Base-by-base conservation (phyloP, 2,329 filamentous ascomycete species). In the Neonectria magnoliae region DNA sequence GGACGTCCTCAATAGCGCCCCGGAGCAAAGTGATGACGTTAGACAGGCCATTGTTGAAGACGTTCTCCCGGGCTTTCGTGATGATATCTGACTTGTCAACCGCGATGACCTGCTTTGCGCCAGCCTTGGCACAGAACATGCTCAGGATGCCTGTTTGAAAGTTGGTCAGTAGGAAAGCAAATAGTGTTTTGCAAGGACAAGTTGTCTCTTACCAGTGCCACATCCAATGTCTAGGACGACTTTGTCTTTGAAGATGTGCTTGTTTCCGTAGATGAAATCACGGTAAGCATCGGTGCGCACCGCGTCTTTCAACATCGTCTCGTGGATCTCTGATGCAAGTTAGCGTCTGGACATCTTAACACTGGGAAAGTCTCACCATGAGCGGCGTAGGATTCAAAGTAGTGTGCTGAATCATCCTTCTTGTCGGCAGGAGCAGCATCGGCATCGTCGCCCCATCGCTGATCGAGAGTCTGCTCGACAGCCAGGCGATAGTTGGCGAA, bases 11-110 rank as follows among this genome's bases (percentile, higher is more conserved):
- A 65, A 98, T 92, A 75, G 93, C 93, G 41, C 95, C 94, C 68
- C 90, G 88, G 53, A 97, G 83, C 73, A 92, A 93, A 47, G 90
- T 93, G 74, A 98, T 93, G 25, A 85, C 84, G 72, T 90, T 84
- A 27, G 88, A 85, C 41, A 97, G 87, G 1, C 88, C 89, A 76
- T 98, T 98, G 76, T 89, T 88, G 78, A 91, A 93, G 41, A 97
- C 85, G 73, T 96, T 97, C 75, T 95, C 91, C 44, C 90, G 89
- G 5, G 94, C 94, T 76, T 94, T 94, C 75, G 92, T 84, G 73
- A 97, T 93, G 76, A 98, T 97, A 71, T 91, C 91, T 4, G 93
- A 96, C 76, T 96, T 96, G 80, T 98, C 94, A 9, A 98, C 94
- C 4, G 94, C 93, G 77, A 97, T 91, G 59, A 98, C 94, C 72